Evolutionary conservation across 2,329 filamentous ascomycete genomes (phyloP).

Genomic region (Aspergillus phoenicis): DNA sequence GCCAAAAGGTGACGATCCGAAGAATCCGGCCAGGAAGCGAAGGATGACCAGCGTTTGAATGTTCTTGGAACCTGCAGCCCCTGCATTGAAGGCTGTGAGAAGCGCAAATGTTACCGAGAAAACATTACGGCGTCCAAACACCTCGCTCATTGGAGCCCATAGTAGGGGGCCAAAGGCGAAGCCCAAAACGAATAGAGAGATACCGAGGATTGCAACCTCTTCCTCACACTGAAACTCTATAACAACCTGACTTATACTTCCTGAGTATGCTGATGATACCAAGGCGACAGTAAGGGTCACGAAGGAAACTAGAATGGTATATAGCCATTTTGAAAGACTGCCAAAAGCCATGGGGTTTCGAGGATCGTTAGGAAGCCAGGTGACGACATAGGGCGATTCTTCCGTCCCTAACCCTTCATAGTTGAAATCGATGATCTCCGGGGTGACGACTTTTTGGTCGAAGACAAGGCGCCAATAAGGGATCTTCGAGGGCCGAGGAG

Average conservation of each 20-base stretch:
- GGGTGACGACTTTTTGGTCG: conserved; percentile 38
- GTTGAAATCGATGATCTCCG: conserved; percentile 35
- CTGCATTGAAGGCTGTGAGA: conserved; percentile 65
- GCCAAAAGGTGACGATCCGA: conserved; percentile 64
- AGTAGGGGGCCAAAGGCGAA: conserved; percentile 51
- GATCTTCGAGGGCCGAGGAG: conserved; percentile 25
- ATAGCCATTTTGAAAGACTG: conserved; percentile 41
- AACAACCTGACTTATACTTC: conserved; percentile 41
- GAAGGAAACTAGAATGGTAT: conserved; percentile 42
- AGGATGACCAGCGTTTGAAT: conserved; percentile 65
- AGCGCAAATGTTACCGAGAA: conserved; percentile 38
- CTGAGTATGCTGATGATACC: conserved; percentile 48
- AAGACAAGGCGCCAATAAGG: conserved; percentile 39
- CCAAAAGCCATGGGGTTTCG: conserved; percentile 45
- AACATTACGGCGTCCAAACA: conserved; percentile 41
- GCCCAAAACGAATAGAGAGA: conserved; percentile 52
- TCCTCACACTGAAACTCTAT: conserved; percentile 37
- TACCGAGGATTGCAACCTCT: conserved; percentile 45
- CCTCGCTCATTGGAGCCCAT: conserved; percentile 46
- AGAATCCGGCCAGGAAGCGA: conserved; percentile 67
- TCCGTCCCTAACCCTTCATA: conserved; percentile 45
- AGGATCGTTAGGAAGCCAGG: conserved; percentile 47
- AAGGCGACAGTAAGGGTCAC: conserved; percentile 47
- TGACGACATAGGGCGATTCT: conserved; percentile 48
- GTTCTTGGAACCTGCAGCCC: conserved; percentile 59